Conservation (phyloP, 2,329 filamentous ascomycete species). For the Aspergillus uvarum region DNA sequence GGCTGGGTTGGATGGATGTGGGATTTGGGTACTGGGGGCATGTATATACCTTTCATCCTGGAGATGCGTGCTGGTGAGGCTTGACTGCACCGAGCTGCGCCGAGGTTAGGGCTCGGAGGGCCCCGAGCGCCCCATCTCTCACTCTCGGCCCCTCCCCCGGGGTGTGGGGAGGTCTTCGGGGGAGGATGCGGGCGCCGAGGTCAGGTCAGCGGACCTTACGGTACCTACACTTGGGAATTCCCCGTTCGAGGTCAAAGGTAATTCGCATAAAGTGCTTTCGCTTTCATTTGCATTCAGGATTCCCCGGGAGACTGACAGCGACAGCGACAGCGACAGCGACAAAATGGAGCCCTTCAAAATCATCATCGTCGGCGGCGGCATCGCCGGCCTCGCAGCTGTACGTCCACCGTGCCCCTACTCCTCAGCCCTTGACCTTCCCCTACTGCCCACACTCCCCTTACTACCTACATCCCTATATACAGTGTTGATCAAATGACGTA, state of each 20-base stretch:
- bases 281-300: too few relatives aligned
- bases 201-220: too few relatives aligned
- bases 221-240: background rate
- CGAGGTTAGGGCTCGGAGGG: slow-evolving; percentile 2
- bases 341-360: slow-evolving; percentile 39
- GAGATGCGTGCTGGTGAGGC: background rate
- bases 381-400: slow-evolving; percentile 35
- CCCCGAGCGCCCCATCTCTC: background rate
- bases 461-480: background rate
- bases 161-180: too few relatives aligned
- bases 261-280: background rate
- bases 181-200: too few relatives aligned
- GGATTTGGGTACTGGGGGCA: background rate
- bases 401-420: too few relatives aligned
- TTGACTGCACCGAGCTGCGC: background rate
- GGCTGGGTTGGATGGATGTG: background rate
- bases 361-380: slow-evolving; percentile 51
- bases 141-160: too few relatives aligned
- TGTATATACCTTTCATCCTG: background rate
- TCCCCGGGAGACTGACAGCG: too few relatives aligned
- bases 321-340: too few relatives aligned
- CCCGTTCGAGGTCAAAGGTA: background rate
- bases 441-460: too few relatives aligned
- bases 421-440: too few relatives aligned
- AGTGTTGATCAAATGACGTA: too few relatives aligned